Evolutionary conservation across 805 yeast genomes (phyloP).

Genomic region (Lipomyces mesembrius): DNA sequence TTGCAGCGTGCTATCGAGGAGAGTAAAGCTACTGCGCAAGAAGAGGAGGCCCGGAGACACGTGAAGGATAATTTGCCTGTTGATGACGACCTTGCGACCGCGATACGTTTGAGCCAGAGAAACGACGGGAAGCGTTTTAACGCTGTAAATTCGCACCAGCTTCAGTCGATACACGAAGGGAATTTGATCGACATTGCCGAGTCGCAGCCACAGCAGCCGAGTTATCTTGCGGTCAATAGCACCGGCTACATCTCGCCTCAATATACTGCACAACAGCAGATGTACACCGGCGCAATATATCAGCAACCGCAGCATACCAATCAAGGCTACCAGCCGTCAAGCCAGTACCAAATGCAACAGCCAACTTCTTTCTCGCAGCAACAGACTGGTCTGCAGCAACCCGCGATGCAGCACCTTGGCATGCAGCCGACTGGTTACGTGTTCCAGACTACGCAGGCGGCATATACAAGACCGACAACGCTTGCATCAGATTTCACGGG

Average conservation of each 20-base stretch:
- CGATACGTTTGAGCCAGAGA: conserved; percentile 63
- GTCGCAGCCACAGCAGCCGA: conserved; percentile 42
- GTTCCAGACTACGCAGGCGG: background rate
- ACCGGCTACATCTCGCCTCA: background rate
- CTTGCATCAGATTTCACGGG: conserved; percentile 25
- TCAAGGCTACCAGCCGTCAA: conserved; percentile 83
- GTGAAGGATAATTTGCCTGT: conserved; percentile 48
- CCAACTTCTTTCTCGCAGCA: background rate
- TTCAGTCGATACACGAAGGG: conserved; percentile 54
- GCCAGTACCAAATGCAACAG: conserved; percentile 71
- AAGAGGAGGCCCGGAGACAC: conserved; percentile 60
- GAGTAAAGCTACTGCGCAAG: conserved; percentile 81
- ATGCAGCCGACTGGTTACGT: conserved; percentile 20
- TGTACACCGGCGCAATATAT: conserved; percentile 73
- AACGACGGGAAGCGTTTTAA: background rate
- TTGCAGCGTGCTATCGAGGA: conserved; percentile 79
- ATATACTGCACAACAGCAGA: background rate
- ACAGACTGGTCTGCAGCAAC: background rate
- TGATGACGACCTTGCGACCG: conserved; percentile 69
- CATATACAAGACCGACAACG: conserved; percentile 7
- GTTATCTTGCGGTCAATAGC: background rate
- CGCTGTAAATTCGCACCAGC: conserved; percentile 75
- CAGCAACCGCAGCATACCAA: conserved; percentile 92
- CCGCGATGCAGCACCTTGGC: conserved; percentile 22
- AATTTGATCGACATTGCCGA: conserved; percentile 52